Percentiles rank a stretch among this genome's conserved stretches.
These are phyloP conservation scores for Rubroshorea leprosula DNA, from an alignment of 345 rosid species.

Conservation along the genomic window DNA sequence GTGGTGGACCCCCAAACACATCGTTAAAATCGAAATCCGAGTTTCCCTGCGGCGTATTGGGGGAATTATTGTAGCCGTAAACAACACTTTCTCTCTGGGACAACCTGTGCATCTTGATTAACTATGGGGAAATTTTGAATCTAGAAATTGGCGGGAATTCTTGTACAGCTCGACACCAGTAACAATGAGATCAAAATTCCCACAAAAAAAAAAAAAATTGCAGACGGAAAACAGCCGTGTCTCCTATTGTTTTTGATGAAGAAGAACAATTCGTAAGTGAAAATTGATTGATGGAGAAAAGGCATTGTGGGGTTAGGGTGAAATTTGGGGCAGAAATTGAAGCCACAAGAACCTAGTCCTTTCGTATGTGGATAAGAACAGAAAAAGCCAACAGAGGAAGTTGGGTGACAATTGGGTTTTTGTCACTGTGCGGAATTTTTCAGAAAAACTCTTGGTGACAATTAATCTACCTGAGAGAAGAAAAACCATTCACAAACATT, in stretches of 20 bases:
- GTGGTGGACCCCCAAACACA: slow-evolving; percentile 88
- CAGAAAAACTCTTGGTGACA: slow-evolving; percentile 3
- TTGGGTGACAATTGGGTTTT: too few relatives aligned
- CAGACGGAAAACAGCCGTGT: too few relatives aligned
- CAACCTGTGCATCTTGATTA: slow-evolving; percentile 27
- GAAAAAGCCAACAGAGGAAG: slow-evolving; percentile 17
- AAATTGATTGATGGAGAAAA: slow-evolving; percentile 18
- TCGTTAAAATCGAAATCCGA: slow-evolving; percentile 69
- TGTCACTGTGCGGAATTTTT: slow-evolving; percentile 17
- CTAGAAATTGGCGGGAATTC: slow-evolving; percentile 30
- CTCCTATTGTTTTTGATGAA: slow-evolving; percentile 5
- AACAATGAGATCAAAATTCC: too few relatives aligned
- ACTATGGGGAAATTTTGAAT: background rate
- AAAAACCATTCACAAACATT: background rate
- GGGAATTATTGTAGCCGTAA: slow-evolving; percentile 24
- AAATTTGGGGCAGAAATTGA: slow-evolving; percentile 18
- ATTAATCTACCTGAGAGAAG: background rate
- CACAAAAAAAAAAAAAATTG: too few relatives aligned
- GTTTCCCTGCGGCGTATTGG: slow-evolving; percentile 12
- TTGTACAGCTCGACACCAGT: background rate
- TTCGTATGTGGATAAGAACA: slow-evolving; percentile 13
- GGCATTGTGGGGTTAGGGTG: slow-evolving; percentile 8
- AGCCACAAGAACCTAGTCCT: slow-evolving; percentile 28
- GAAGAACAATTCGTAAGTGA: slow-evolving; percentile 4
- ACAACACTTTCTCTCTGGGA: slow-evolving; percentile 35